Conservation (phyloP, 768 basidiomycete genomes). For the Mycena belliarum region DNA sequence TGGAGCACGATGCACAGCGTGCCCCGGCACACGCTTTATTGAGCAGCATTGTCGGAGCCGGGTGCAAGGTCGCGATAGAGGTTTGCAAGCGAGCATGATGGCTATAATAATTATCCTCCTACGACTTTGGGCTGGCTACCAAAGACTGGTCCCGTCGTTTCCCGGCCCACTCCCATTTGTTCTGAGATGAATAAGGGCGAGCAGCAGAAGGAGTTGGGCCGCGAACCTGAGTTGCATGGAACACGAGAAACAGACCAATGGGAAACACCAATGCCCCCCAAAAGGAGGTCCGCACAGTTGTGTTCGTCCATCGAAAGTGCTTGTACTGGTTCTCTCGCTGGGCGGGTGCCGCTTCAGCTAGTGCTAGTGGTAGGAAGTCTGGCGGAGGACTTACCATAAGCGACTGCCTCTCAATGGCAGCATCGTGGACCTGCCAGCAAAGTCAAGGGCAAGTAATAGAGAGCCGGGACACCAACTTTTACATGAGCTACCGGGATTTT, state of each 20-base stretch:
- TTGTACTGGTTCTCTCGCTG: slow-evolving; percentile 87
- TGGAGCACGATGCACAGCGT: slow-evolving; percentile 83
- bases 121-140: slow-evolving; percentile 13
- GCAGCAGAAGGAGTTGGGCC: not conserved
- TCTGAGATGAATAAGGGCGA: slow-evolving; percentile 5
- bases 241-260: slow-evolving; percentile 50
- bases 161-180: slow-evolving; percentile 28
- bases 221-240: slow-evolving; percentile 36
- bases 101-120: slow-evolving; percentile 2
- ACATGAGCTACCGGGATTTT: slow-evolving; percentile 25
- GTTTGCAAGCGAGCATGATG: slow-evolving; percentile 78
- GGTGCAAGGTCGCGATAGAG: slow-evolving; percentile 89
- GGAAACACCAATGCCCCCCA: slow-evolving; percentile 70
- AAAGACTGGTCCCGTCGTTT: slow-evolving; percentile 35
- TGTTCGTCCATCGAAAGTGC: slow-evolving; percentile 77
- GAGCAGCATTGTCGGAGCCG: slow-evolving; percentile 79
- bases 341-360: slow-evolving; percentile 6
- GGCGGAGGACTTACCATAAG: slow-evolving; percentile 39
- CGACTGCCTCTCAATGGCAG: slow-evolving; percentile 61
- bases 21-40: slow-evolving; percentile 91
- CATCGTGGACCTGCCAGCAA: slow-evolving; percentile 37
- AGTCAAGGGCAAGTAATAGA: not conserved
- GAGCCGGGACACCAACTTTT: not conserved
- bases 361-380: not conserved
- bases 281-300: slow-evolving; percentile 61